Evolutionary conservation across 257 asterid genomes (phyloP), one percentile per base, ranked within the genome.

Genomic region (Jasminum sambac): DNA sequence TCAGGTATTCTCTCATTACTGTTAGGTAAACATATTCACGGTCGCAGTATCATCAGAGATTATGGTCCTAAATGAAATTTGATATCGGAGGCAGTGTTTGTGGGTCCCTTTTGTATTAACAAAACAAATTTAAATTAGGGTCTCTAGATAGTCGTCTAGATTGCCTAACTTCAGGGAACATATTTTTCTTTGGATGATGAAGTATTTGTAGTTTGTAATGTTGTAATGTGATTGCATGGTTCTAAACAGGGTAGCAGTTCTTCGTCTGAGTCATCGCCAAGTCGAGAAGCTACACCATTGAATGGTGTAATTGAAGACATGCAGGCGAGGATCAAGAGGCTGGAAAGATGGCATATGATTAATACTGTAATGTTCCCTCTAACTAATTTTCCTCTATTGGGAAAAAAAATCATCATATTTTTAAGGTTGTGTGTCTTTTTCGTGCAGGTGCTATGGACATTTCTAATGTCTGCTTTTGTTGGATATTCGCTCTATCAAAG

Each of bases 391-490:
- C 11, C 17, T 62, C 37, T 52, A 16, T 21, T n/a, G 4, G 5
- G 25, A 11, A 16, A 17, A 8, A 5, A 0, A 8, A n/a, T 25
- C 10, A 21, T 44, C 1, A 3, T 14, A 30, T 30, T 30, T 30
- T 30, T 30, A 24, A 38, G n/a, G 23, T 66, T 25, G 13, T 13
- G 38, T 68, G n/a, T 39, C 17, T 16, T 71, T 48, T 44, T 30
- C 26, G 23, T 77, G 76, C 87, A 95, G 99, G 95, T 95, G 68
- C 91, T 95, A 34, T 95, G 97, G 98, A 95, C 99, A 61, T 91
- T 91, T 87, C 74, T 91, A 48, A 88, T 95, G 97, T 95, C 99
- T 30, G 97, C 98, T 0, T 87, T 95, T 79, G 89, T 95, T 14
- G 99, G 99, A 67, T 95, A 95, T 77, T 89, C 98, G 0, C 88